Percentiles rank a stretch among this genome's conserved stretches.
These are phyloP conservation scores for Cladosporium sp. DNA, from an alignment of 2,329 filamentous ascomycete species.

Conservation along the genomic window DNA sequence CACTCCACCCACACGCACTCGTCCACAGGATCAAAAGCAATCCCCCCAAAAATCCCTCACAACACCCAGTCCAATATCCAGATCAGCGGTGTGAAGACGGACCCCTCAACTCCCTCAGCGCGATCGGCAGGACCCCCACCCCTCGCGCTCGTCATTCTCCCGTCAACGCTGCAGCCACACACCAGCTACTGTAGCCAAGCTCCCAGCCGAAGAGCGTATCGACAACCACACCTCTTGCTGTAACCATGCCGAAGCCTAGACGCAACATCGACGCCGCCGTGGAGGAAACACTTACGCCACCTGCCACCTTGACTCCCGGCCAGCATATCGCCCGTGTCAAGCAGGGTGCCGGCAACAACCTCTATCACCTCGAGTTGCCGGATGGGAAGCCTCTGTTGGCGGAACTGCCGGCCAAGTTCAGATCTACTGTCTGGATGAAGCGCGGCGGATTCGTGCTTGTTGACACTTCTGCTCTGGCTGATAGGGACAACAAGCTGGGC, in stretches of 20 bases:
- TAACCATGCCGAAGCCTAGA: conserved; percentile 64
- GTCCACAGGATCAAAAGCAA: not conserved
- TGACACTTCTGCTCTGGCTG: conserved; percentile 60
- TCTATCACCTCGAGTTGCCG: conserved; percentile 74
- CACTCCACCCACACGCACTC: no score
- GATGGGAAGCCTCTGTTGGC: conserved; percentile 61
- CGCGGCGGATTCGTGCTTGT: conserved; percentile 81
- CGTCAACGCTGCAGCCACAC: conserved; percentile 10
- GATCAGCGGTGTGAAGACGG: not conserved
- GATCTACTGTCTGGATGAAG: conserved; percentile 90
- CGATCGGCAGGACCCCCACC: conserved; percentile 4
- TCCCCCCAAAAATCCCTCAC: not conserved
- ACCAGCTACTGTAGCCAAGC: not conserved
- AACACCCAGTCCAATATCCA: no score
- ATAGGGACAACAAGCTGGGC: conserved; percentile 66
- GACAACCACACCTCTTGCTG: no score
- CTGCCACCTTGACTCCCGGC: conserved; percentile 46
- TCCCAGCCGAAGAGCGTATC: not conserved
- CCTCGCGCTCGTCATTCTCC: conserved; percentile 4
- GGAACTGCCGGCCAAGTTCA: conserved; percentile 78
- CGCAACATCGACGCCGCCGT: conserved; percentile 71
- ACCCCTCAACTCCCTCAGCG: not conserved
- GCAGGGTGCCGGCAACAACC: conserved; percentile 80
- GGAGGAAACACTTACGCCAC: conserved; percentile 59
- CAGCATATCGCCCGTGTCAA: conserved; percentile 69